These are phyloP conservation scores for Pseudogymnoascus destructans DNA, from an alignment of 2,329 filamentous ascomycete genomes.

Conservation along the genomic window DNA sequence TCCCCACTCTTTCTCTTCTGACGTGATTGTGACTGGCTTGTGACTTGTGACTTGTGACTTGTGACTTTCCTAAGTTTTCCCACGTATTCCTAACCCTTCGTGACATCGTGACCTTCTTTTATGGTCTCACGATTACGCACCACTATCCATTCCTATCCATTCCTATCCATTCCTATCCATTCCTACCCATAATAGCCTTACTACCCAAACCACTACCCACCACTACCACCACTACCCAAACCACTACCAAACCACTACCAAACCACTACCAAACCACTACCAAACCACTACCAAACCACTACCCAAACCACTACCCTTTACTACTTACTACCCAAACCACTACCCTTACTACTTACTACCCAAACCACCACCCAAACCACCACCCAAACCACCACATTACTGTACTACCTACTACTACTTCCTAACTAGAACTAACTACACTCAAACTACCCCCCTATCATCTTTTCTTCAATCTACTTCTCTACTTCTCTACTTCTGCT, in stretches of 20 bases:
- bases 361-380: background rate
- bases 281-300: background rate
- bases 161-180: background rate
- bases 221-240: no score
- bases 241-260: no score
- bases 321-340: background rate
- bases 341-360: background rate
- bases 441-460: background rate
- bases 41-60: constrained; percentile 7
- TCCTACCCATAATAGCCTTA: background rate
- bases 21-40: constrained; percentile 8
- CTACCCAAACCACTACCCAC: background rate
- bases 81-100: no score
- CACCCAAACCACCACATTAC: no score
- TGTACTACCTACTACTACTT: background rate
- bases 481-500: no score
- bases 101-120: constrained; percentile 5
- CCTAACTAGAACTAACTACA: background rate
- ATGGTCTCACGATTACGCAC: background rate
- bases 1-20: constrained; percentile 5
- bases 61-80: background rate
- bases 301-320: background rate
- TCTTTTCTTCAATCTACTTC: background rate
- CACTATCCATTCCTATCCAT: background rate
- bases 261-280: background rate